Conservation (phyloP, 306 rosid genomes). For the Chamaecrista fasciculata region DNA sequence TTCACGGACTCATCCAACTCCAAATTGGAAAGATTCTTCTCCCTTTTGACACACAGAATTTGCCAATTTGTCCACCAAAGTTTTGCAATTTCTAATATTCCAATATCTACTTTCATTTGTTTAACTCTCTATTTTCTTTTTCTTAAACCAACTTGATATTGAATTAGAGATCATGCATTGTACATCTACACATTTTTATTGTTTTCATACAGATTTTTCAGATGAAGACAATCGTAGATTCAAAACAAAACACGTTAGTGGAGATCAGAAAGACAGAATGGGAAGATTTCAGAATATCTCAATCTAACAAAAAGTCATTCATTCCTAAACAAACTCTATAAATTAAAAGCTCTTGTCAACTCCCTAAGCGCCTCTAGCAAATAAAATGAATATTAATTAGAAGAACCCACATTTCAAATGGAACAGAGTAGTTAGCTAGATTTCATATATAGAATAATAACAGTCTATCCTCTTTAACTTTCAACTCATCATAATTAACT, state of each 20-base stretch:
- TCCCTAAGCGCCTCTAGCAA: not conserved
- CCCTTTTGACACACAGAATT: not conserved
- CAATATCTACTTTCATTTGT: not conserved
- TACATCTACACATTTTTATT: too few relatives aligned
- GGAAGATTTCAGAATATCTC: not conserved
- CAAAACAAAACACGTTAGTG: too few relatives aligned
- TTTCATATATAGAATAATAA: slow-evolving; percentile 27
- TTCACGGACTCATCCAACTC: slow-evolving; percentile 7
- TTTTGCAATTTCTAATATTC: not conserved
- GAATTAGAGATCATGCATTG: not conserved
- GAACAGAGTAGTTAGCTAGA: slow-evolving; percentile 20
- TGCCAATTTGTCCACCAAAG: not conserved
- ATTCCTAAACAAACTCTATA: not conserved
- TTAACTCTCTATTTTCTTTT: not conserved
- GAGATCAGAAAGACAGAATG: too few relatives aligned
- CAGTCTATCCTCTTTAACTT: slow-evolving; percentile 14
- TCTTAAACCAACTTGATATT: not conserved
- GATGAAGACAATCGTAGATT: too few relatives aligned
- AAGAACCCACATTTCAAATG: not conserved
- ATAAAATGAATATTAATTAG: not conserved
- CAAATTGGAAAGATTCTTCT: not conserved
- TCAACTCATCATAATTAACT: slow-evolving; percentile 10
- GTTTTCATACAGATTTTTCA: too few relatives aligned
- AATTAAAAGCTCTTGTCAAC: not conserved
- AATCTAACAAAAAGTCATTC: not conserved